Evolutionary conservation across 2,329 filamentous ascomycete genomes (phyloP).

Genomic region (Penicillium decumbens): DNA sequence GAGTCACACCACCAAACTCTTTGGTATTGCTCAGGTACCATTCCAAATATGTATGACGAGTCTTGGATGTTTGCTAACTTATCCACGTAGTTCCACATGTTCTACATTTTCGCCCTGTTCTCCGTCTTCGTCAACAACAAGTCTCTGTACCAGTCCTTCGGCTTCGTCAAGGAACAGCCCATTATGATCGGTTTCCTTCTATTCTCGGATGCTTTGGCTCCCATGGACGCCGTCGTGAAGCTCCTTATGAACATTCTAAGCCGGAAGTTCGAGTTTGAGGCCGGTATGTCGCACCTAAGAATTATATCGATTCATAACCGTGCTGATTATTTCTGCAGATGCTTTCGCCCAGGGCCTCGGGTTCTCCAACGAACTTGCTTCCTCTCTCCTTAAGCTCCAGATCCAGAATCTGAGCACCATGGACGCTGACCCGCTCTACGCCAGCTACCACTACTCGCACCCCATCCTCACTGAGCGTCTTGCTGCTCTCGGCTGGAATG

Average conservation of each 20-base stretch:
- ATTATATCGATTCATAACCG: constrained; percentile 1
- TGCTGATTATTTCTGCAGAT: constrained; percentile 47
- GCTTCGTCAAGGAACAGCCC: constrained; percentile 74
- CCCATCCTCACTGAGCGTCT: constrained; percentile 91
- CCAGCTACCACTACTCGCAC: constrained; percentile 97
- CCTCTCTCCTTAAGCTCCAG: constrained; percentile 92
- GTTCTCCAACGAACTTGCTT: constrained; percentile 75
- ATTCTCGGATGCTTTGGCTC: constrained; percentile 92
- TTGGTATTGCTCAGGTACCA: constrained; percentile 75
- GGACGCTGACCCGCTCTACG: constrained; percentile 98
- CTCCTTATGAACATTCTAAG: constrained; percentile 94
- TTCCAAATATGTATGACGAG: neutral
- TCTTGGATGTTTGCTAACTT: neutral
- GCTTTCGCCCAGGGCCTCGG: constrained; percentile 80
- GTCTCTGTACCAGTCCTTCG: constrained; percentile 86
- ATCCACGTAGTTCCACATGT: constrained; percentile 67
- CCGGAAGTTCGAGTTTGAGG: constrained; percentile 92
- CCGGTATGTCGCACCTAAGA: constrained; percentile 50
- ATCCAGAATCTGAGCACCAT: constrained; percentile 97
- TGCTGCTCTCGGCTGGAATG: constrained; percentile 83
- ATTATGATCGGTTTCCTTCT: constrained; percentile 97
- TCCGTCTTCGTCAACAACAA: constrained; percentile 95
- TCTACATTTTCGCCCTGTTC: constrained; percentile 96
- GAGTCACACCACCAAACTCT: constrained; percentile 87
- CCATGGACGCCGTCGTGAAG: constrained; percentile 92